Percentiles rank a stretch among this genome's conserved stretches.
Evolutionary conservation across 441 rosid species (phyloP).

Genomic region (Omphalea diandra): DNA sequence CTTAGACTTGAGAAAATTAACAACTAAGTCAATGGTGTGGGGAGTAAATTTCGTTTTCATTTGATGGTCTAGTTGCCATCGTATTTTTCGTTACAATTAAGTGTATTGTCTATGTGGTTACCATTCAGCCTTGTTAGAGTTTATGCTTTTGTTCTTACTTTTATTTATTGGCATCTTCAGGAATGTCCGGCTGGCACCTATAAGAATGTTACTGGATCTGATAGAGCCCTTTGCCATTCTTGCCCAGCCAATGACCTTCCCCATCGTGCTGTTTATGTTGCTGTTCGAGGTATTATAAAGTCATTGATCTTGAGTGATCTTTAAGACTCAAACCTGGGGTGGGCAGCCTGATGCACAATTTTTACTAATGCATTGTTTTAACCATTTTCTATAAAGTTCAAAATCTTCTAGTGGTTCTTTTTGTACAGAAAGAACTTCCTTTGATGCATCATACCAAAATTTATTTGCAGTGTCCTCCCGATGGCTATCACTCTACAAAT

Average conservation of each 20-base stretch:
- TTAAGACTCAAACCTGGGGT: neutral
- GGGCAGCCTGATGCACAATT: no score
- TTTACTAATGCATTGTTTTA: neutral
- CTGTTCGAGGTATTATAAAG: conserved; percentile 73
- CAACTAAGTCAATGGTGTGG: neutral
- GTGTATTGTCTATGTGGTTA: neutral
- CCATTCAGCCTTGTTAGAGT: conserved; percentile 3
- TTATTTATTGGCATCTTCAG: conserved; percentile 42
- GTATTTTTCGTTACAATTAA: neutral
- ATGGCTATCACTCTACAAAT: neutral
- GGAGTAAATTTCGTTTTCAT: neutral
- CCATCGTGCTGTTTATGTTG: conserved; percentile 69
- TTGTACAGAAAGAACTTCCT: neutral
- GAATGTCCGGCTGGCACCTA: conserved; percentile 96
- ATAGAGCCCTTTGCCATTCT: conserved; percentile 65
- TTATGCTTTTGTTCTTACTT: neutral
- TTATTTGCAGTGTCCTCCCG: neutral
- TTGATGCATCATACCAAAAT: neutral
- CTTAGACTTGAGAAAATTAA: neutral
- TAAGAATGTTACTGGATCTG: conserved; percentile 90
- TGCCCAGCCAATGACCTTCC: conserved; percentile 89
- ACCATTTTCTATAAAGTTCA: neutral
- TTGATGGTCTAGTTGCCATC: conserved; percentile 4
- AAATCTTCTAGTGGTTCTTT: neutral
- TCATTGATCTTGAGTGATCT: neutral